Conservation (phyloP, 1,139 yeast species). For the Chernovozyma sophiae-reginae region DNA sequence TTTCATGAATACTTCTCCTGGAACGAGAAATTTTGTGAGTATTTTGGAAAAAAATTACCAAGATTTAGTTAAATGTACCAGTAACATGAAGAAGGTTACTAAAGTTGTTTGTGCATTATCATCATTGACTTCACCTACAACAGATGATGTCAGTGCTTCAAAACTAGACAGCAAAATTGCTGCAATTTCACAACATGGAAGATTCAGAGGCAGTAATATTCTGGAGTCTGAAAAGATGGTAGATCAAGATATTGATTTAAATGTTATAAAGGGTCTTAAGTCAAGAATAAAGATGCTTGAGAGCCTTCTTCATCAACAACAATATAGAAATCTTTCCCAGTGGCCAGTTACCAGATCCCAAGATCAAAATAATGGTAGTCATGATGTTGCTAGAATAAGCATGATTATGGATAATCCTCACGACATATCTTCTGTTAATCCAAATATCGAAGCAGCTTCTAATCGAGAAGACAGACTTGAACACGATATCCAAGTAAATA, state of each 20-base stretch:
- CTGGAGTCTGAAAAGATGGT: slow-evolving; percentile 15
- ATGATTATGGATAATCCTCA: slow-evolving; percentile 14
- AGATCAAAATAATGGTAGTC: slow-evolving; percentile 1
- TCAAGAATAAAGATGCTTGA: slow-evolving; percentile 61
- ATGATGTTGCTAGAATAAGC: slow-evolving; percentile 13
- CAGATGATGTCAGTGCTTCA: slow-evolving; percentile 19
- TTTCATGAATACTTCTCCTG: slow-evolving; percentile 9
- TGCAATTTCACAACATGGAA: slow-evolving; percentile 4
- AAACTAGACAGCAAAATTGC: slow-evolving; percentile 15
- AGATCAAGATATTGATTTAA: slow-evolving; percentile 28
- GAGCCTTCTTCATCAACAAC: slow-evolving; percentile 62
- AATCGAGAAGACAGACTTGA: slow-evolving; percentile 5
- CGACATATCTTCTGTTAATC: slow-evolving; percentile 3
- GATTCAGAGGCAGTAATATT: slow-evolving; percentile 9
- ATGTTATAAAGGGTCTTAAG: slow-evolving; percentile 52
- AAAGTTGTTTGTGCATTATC: slow-evolving; percentile 33
- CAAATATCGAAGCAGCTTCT: neutral
- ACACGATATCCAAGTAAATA: neutral
- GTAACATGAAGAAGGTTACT: slow-evolving; percentile 35
- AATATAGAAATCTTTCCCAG: slow-evolving; percentile 50
- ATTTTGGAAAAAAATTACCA: slow-evolving; percentile 45
- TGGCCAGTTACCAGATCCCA: slow-evolving; percentile 44
- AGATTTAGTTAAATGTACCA: slow-evolving; percentile 40
- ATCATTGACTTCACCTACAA: slow-evolving; percentile 22
- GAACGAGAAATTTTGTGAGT: slow-evolving; percentile 24